phyloP scores from a whole-genome alignment of 768 basidiomycete species.

The Mrakia gelida region DNA sequence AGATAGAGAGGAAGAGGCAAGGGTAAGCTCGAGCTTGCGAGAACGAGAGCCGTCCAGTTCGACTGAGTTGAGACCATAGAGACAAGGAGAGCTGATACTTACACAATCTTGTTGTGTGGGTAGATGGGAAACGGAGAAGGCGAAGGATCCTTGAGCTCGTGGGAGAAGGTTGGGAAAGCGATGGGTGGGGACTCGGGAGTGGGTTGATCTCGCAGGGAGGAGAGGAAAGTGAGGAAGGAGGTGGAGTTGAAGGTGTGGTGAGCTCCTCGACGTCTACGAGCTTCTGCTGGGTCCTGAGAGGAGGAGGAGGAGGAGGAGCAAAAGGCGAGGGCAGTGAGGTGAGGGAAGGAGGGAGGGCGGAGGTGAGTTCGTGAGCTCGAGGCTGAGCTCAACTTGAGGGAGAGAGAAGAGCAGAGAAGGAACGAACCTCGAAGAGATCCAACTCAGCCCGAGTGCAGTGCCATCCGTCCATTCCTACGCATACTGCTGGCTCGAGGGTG shows the following conservation, averaged over 20 bases:
- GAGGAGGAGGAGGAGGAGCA: neutral
- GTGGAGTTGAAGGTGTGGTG: slow-evolving; percentile 90
- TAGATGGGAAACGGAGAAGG: slow-evolving; percentile 57
- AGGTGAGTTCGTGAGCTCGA: neutral
- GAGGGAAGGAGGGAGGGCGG: neutral
- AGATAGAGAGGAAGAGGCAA: neutral
- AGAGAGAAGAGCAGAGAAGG: slow-evolving; percentile 5
- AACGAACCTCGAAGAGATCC: slow-evolving; percentile 55
- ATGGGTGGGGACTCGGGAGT: slow-evolving; percentile 30
- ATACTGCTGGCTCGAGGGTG: slow-evolving; percentile 50
- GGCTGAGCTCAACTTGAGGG: no score
- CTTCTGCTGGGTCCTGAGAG: slow-evolving; percentile 60
- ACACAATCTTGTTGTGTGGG: slow-evolving; percentile 65
- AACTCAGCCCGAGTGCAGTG: slow-evolving; percentile 76
- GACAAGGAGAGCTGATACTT: neutral
- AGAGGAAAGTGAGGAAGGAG: slow-evolving; percentile 59
- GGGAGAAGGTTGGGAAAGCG: slow-evolving; percentile 78
- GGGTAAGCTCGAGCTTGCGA: neutral
- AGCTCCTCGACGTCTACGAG: slow-evolving; percentile 66
- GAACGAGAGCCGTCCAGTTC: no score
- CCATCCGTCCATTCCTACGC: slow-evolving; percentile 88
- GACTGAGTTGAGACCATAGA: neutral
- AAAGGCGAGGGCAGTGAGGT: neutral
- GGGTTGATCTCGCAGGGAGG: slow-evolving; percentile 42
- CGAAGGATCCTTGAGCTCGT: slow-evolving; percentile 78